These are phyloP conservation scores for Vaccinium myrtillus DNA, from an alignment of 148 eudicot genomes.

Conservation along the genomic window DNA sequence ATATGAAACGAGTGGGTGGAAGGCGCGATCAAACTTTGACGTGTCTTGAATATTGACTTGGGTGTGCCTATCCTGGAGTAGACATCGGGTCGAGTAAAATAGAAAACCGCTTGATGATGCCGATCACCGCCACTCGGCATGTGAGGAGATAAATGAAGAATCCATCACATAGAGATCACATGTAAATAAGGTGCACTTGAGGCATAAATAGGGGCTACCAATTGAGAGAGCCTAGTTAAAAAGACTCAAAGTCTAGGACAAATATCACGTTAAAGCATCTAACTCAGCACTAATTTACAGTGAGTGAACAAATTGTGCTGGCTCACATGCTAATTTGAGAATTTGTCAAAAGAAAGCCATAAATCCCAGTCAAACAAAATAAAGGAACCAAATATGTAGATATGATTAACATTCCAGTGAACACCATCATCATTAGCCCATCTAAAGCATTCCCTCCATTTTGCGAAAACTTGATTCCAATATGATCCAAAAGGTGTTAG, in stretches of 20 bases:
- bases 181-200: neutral
- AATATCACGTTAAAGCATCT: neutral
- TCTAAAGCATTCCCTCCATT: conserved; percentile 27
- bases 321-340: neutral
- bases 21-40: neutral
- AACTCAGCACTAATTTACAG: neutral
- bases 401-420: neutral
- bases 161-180: no score
- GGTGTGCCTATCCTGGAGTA: neutral
- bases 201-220: neutral
- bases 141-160: neutral
- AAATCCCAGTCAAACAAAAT: conserved; percentile 5
- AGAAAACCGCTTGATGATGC: neutral
- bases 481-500: conserved; percentile 39
- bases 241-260: no score
- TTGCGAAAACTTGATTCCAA: conserved; percentile 39
- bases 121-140: neutral
- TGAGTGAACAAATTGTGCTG: neutral
- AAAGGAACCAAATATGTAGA: neutral
- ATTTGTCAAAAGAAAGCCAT: neutral
- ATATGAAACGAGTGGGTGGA: neutral
- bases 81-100: neutral
- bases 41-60: neutral
- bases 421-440: conserved; percentile 26
- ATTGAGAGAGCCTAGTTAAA: neutral